phyloP scores from a whole-genome alignment of 1,284 basidiomycete genomes.

The Inonotus hispidus region DNA sequence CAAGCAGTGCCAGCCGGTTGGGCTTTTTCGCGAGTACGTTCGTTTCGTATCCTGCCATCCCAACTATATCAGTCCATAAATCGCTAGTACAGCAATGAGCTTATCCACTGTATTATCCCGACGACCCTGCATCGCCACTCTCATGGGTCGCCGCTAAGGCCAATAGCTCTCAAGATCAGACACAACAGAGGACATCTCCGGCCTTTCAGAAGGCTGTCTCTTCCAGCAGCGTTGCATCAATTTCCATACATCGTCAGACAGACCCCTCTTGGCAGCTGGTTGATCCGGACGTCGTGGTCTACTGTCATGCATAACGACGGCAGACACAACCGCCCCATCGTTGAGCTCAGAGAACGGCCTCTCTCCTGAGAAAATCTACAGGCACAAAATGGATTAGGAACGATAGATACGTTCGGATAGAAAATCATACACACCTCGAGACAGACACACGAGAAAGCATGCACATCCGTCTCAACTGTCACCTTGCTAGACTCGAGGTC shows the following conservation, averaged over 20 bases:
- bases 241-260: slow-evolving; percentile 1
- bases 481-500: background rate
- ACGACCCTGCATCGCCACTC: too few relatives aligned
- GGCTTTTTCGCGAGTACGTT: too few relatives aligned
- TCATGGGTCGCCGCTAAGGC: too few relatives aligned
- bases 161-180: background rate
- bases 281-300: slow-evolving; percentile 4
- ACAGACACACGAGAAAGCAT: slow-evolving; percentile 15
- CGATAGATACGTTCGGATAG: background rate
- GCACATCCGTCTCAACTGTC: slow-evolving; percentile 6
- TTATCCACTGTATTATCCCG: too few relatives aligned
- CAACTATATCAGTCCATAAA: too few relatives aligned
- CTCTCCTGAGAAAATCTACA: slow-evolving; percentile 9
- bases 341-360: background rate
- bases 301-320: slow-evolving; percentile 6
- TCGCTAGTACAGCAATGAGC: too few relatives aligned
- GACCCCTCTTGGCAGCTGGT: background rate
- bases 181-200: slow-evolving; percentile 1
- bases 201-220: slow-evolving; percentile 1
- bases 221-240: slow-evolving; percentile 11
- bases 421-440: slow-evolving; percentile 5
- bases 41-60: too few relatives aligned
- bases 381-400: background rate
- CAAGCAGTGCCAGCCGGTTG: too few relatives aligned
- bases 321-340: slow-evolving; percentile 6